Base-by-base conservation (phyloP, 768 basidiomycete genomes). In the Amanita polypyramis region DNA sequence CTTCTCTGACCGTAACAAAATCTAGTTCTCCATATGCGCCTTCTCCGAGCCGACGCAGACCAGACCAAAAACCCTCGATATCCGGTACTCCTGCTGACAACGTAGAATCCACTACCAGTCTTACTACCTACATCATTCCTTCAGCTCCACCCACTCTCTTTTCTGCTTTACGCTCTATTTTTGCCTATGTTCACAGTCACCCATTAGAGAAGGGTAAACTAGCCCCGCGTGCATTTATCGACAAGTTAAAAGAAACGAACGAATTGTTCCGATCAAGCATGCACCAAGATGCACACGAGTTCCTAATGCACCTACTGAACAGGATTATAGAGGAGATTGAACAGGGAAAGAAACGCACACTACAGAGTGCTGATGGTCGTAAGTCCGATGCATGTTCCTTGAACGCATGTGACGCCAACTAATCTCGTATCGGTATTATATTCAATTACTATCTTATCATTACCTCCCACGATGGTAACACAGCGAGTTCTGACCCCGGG, bases 201-300 rank as follows among this genome's bases (percentile, higher is more conserved):
- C 85, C 82, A 4, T 69, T 72, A 17, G 79, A 85, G 61, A 80
- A 82, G 59, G 95, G 95, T 51, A 87, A 87, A 7, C 77, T 97
- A 35, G 77, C 91, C 1, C 96, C 96, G 1, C 79, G 84, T 49
- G 86, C 86, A 19, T 89, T 99, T 65, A 85, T 99, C 61, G 83
- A 91, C 59, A 95, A 95, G 61, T 76, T 98, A 56, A 90, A 89
- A 65, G 82, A 92, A 58, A 73, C 90, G 57, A 98, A 98, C 64
- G 90, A 92, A 57, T 72, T 84, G 39, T 99, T 97, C 60, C 76
- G 91, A 41, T 82, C 82, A 32, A 84, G 87, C 12, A 85, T 87
- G 77, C 96, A 99, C 62, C 96, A 99, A 62, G 96, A 99, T 62
- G 96, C 96, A 2, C 96, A 98, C 66, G 96, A 99, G 65, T 98